Evolutionary conservation across 768 basidiomycete species (phyloP).

Genomic region (Lactarius deliciosus): DNA sequence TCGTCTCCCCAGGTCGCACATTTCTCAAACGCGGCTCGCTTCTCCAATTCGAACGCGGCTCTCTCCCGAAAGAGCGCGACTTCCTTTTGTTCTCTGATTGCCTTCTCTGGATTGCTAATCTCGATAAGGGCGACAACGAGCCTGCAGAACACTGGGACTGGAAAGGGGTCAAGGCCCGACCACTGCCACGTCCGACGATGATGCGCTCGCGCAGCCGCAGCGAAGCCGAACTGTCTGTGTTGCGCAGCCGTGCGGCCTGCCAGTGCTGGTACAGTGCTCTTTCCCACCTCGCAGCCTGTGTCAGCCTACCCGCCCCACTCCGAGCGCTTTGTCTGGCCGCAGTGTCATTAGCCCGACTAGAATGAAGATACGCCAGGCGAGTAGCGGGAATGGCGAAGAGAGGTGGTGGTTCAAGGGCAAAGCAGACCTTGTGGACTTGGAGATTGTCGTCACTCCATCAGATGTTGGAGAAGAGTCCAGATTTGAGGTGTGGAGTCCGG

Average conservation of each 20-base stretch:
- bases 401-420: conserved; percentile 73
- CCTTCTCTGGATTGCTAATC: conserved; percentile 69
- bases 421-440: conserved; percentile 68
- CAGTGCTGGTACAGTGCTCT: background rate
- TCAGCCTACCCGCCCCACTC: conserved; percentile 8
- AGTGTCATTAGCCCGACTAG: conserved; percentile 32
- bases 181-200: conserved; percentile 37
- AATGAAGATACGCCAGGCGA: conserved; percentile 35
- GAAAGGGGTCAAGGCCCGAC: conserved; percentile 22
- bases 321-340: conserved; percentile 27
- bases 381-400: conserved; percentile 50
- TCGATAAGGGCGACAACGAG: conserved; percentile 35
- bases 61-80: conserved; percentile 55
- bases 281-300: conserved; percentile 8
- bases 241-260: conserved; percentile 21
- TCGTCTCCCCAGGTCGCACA: conserved; percentile 78
- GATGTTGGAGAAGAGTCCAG: conserved; percentile 53
- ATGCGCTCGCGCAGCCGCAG: conserved; percentile 55
- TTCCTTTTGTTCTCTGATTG: conserved; percentile 84
- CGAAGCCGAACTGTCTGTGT: conserved; percentile 51
- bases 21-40: conserved; percentile 69
- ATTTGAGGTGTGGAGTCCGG: conserved; percentile 76
- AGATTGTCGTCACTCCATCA: conserved; percentile 59
- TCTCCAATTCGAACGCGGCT: conserved; percentile 54
- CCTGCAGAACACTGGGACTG: conserved; percentile 30